phyloP scores from a whole-genome alignment of 2,329 filamentous ascomycete species.

The Fusarium albidum region DNA sequence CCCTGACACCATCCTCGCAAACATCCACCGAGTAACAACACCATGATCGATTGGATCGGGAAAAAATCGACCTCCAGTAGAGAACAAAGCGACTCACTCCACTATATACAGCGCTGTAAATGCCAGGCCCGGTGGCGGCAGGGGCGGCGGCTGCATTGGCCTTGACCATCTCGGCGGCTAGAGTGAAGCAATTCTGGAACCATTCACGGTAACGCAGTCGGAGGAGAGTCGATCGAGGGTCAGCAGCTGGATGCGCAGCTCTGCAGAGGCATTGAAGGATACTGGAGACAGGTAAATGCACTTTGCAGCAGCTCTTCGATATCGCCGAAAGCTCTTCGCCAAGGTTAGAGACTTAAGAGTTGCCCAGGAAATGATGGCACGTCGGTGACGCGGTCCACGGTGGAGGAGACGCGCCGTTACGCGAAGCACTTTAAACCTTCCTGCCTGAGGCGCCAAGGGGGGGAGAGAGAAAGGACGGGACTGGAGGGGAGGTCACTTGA shows the following conservation, averaged over 20 bases:
- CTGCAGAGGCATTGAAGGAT: slow-evolving; percentile 9
- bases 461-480: background rate
- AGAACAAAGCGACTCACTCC: slow-evolving; percentile 59
- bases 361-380: slow-evolving; percentile 44
- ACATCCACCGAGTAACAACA: background rate
- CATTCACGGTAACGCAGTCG: slow-evolving; percentile 24
- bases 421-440: slow-evolving; percentile 49
- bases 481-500: background rate
- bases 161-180: slow-evolving; percentile 57
- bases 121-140: slow-evolving; percentile 52
- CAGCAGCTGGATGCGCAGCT: background rate
- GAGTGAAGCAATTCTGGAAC: slow-evolving; percentile 30
- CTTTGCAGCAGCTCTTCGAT: slow-evolving; percentile 19
- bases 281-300: slow-evolving; percentile 15
- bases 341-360: slow-evolving; percentile 39
- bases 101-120: slow-evolving; percentile 75
- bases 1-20: background rate
- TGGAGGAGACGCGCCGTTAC: slow-evolving; percentile 48
- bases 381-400: slow-evolving; percentile 47
- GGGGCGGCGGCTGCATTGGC: slow-evolving; percentile 41
- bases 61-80: background rate
- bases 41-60: background rate
- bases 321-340: slow-evolving; percentile 32
- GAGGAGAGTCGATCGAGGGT: slow-evolving; percentile 1
- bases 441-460: slow-evolving; percentile 45